Base-by-base conservation (phyloP, 139 green algal species). In the Chlorella sp. region DNA sequence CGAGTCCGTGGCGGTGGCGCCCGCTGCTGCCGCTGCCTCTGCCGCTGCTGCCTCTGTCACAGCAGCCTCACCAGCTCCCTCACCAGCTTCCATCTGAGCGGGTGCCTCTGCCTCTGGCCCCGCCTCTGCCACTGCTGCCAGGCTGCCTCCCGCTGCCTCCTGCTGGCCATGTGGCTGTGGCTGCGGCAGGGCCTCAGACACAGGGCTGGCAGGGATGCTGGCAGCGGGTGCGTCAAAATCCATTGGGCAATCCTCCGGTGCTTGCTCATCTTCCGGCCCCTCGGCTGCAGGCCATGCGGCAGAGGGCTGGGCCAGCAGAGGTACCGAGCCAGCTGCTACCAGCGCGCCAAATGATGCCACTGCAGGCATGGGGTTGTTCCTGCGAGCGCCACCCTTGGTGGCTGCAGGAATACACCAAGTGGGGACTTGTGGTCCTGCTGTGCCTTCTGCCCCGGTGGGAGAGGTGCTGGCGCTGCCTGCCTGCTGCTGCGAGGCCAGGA, bases 401-500 rank as follows among this genome's bases (percentile, higher is more conserved):
- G 34, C 37, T 53, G 81, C 81, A 15, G 81, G 53, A 14, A 86
- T 57, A 53, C 73, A 42, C 81, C 81, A 86, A 15, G 81, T 86
- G n/a, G 19, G 81, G 0, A 21, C 81, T 21, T 86, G 53, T n/a
- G 81, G 32, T 4, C n/a, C 28, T 3, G 81, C n/a, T 18, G n/a
- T 19, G 15, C 53, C 81, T 16, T 28, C 42, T 18, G 39, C 77
- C 30, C 42, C 79, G 28, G n/a, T 36, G 5, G 79, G 79, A 12
- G 79, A 85, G 79, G 79, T 64, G 42, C 14, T 68, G 79, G 79
- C 34, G 42, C 79, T 85, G 42, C 79, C 79, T 24, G 15, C 42
- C 16, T 26, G 75, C 69, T 77, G 77, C 79, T 85, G 79, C 14
- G 48, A 85, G 42, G 48, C 42, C 79, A 68, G 48, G 79, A 85